Evolutionary conservation across 495 filamentous ascomycete species (phyloP), one percentile per base, ranked within the genome.

Genomic region (Chlorociboria aeruginascens): DNA sequence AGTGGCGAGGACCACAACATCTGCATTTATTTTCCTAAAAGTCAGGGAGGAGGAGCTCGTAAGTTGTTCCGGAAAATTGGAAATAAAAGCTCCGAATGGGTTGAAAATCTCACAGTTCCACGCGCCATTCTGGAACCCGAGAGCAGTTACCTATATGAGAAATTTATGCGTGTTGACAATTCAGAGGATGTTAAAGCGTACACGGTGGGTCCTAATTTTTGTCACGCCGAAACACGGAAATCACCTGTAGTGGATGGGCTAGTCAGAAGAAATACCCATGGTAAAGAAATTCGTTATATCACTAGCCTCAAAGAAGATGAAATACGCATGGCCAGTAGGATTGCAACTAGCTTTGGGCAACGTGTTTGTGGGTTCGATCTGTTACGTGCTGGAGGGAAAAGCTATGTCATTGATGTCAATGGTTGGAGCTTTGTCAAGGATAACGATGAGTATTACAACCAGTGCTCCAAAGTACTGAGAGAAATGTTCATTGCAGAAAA

Each of bases 341-440:
- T 99, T 41, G 85, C 88, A 12, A 83, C 81, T 46, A 83, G 86
- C 2, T 99, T 99, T 65, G 93, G 89, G 7, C 92, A 99, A 63
- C 69, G 85, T 34, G 89, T 99, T 11, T 99, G 92, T 61, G 92
- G 92, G 3, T 99, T 99, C 60, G 92, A 99, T 61, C 74, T 99
- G 57, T 75, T 99, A 45, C 81, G 92, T 13, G 84, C 86, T 2
- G 56, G 55, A 36, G 85, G 86, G 12, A 87, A 82, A 64, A 97
- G 90, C 63, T 97, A 86, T 65, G 92, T 99, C 11, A 97, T 99
- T 51, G 92, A 99, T 60, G 93, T 99, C 50, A 99, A 99, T 63
- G 92, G 92, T 13, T 99, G 92, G 92, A 96, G 90, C 58, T 99
- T 99, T 60, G 92, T 99, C 59, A 99, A 99, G 64, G 92, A 99